Evolutionary conservation across 2,329 filamentous ascomycete genomes (phyloP), one percentile per base, ranked within the genome.

Genomic region (Xylogone sp.): DNA sequence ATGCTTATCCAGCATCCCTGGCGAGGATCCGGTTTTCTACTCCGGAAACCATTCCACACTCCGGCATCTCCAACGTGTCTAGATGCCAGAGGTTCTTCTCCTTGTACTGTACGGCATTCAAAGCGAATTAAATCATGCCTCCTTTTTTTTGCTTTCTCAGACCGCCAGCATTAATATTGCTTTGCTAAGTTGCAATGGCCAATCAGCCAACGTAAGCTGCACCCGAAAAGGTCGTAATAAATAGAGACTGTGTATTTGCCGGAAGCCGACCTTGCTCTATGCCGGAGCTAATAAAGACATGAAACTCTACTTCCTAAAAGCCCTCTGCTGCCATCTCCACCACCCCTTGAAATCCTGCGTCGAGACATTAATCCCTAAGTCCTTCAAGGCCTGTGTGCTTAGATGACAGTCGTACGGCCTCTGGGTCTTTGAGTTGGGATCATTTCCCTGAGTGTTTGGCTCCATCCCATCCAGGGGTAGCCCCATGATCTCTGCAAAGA

Each of bases 391-490:
- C 68, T 80, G 81, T 8, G 88, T 96, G 62, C 88, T 91, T 44
- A 97, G 74, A 69, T 96, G 90, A 61, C 88, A 93, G 70, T 96
- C 90, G 65, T 89, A 96, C 12, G 92, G 91, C 56, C 91, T 78
- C 70, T 91, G 82, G 0, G 91, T 88, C 20, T 78, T 76, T 43
- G 86, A 82, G 55, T 82, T 84, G 5, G 85, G 83, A 57, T 89
- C 86, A 66, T 88, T 87, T 34, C 87, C 87, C 61, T 88, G 77
- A 21, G 83, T 79, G 62, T 90, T 86, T 9, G 86, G 74, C 61
- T 81, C 76, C 68, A 96, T 85, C 7, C 80, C 79, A 45, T 83
- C 80, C 19, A 86, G 75, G 10, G 87, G 78, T 50, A 95, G 66
- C 0, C 86, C 89, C 78, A 95, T 84, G 53, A 96, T 89, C 53